Evolutionary conservation across 1,139 yeast species (phyloP).

Genomic region (Zygosaccharomyces sapae): DNA sequence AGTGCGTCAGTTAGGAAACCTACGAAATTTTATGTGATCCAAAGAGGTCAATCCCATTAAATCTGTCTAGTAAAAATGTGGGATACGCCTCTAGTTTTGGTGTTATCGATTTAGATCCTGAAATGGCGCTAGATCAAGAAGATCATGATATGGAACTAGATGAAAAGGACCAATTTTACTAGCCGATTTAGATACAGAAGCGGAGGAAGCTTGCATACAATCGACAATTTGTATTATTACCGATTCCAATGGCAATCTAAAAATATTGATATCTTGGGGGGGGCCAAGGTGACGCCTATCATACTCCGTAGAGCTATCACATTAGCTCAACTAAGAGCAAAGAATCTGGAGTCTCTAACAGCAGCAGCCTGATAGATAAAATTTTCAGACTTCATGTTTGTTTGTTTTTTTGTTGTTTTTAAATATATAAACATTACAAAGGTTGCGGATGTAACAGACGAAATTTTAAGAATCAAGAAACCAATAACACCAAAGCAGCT

Average conservation of each 20-base stretch:
- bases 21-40: constrained; percentile 47
- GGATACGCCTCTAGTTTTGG: constrained; percentile 66
- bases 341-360: constrained; percentile 27
- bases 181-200: constrained; percentile 75
- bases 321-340: constrained; percentile 43
- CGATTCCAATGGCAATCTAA: constrained; percentile 36
- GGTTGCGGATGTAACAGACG: too few relatives aligned
- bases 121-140: constrained; percentile 36
- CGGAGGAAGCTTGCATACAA: constrained; percentile 52
- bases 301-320: constrained; percentile 45
- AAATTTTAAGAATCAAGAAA: too few relatives aligned
- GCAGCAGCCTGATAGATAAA: neutral
- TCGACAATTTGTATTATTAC: constrained; percentile 36
- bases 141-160: constrained; percentile 34
- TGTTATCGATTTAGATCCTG: constrained; percentile 44
- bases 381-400: too few relatives aligned
- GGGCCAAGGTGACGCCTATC: constrained; percentile 45
- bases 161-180: constrained; percentile 42
- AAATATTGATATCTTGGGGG: constrained; percentile 41
- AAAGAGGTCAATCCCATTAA: constrained; percentile 34
- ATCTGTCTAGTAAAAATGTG: constrained; percentile 38
- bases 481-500: too few relatives aligned
- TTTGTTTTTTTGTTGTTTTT: too few relatives aligned
- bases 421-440: neutral
- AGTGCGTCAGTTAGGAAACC: constrained; percentile 45